Conservation (phyloP, 257 asterid species). For the Petrea volubilis region DNA sequence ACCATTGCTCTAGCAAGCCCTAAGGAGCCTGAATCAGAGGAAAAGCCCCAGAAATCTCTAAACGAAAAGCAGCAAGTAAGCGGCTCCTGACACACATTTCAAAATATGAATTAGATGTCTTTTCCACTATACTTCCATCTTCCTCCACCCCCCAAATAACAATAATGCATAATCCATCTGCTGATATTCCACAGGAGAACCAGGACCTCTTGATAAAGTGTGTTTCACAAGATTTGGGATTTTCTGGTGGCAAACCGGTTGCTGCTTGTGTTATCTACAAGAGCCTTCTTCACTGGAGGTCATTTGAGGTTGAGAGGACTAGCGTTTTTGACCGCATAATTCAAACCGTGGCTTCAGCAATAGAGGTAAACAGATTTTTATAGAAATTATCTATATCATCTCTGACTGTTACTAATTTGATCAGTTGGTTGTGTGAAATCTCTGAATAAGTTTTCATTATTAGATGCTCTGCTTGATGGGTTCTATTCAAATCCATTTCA, state of each 20-base stretch:
- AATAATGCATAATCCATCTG: conserved; percentile 1
- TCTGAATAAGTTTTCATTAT: not conserved
- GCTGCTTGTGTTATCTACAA: conserved; percentile 96
- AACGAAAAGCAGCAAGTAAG: conserved; percentile 91
- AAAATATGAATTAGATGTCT: not conserved
- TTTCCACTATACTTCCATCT: conserved; percentile 4
- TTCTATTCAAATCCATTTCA: not conserved
- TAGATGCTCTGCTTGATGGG: not conserved
- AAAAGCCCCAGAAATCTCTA: conserved; percentile 87
- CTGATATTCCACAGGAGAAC: conserved; percentile 69
- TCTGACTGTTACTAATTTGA: conserved; percentile 6
- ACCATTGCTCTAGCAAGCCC: conserved; percentile 54
- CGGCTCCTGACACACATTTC: conserved; percentile 23
- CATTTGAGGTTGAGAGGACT: conserved; percentile 98
- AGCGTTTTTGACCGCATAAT: conserved; percentile 92
- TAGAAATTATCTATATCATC: conserved; percentile 2
- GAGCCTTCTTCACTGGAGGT: conserved; percentile 98
- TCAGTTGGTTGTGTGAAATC: not conserved
- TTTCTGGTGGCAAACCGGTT: conserved; percentile 89
- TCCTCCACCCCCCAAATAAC: conserved; percentile 4
- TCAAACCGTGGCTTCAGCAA: conserved; percentile 78
- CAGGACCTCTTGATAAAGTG: conserved; percentile 92
- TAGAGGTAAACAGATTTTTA: conserved; percentile 61
- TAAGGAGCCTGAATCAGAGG: conserved; percentile 86
- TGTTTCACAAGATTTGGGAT: conserved; percentile 95